Evolutionary conservation across 2,329 filamentous ascomycete species (phyloP).

Genomic region (Cercospora citrullina): DNA sequence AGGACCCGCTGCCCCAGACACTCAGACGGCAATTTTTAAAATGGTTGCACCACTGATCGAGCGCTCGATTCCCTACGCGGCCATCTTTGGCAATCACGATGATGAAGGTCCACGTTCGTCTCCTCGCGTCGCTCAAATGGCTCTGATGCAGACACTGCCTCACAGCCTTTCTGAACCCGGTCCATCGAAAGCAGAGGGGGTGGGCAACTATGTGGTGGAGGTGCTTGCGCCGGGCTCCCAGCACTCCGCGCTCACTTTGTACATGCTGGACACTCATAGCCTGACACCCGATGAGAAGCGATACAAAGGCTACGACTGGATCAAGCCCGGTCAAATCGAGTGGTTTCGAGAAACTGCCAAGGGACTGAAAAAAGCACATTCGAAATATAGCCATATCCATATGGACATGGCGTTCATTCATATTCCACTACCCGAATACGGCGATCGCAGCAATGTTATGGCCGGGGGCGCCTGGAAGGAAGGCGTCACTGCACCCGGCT

Average conservation of each 20-base stretch:
- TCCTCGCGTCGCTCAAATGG: conserved; percentile 76
- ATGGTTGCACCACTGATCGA: conserved; percentile 80
- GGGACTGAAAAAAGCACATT: conserved; percentile 63
- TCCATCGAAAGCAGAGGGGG: conserved; percentile 78
- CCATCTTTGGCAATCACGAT: conserved; percentile 97
- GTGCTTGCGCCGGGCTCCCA: conserved; percentile 78
- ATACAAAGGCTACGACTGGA: conserved; percentile 94
- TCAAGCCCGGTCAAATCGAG: conserved; percentile 88
- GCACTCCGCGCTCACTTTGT: conserved; percentile 91
- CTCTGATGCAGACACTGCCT: conserved; percentile 79
- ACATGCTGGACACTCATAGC: conserved; percentile 88
- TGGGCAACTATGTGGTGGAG: conserved; percentile 94
- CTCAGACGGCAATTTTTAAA: conserved; percentile 92
- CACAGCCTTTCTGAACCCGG: conserved; percentile 86
- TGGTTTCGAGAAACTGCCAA: conserved; percentile 86
- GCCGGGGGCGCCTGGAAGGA: conserved; percentile 75
- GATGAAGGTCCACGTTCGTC: conserved; percentile 69
- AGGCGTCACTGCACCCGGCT: conserved; percentile 79
- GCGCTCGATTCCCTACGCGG: conserved; percentile 86
- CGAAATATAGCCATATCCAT: conserved; percentile 86
- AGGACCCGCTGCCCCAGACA: conserved; percentile 86
- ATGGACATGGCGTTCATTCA: conserved; percentile 98
- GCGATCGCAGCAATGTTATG: conserved; percentile 56
- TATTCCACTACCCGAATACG: conserved; percentile 91
- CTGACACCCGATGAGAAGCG: conserved; percentile 87